Conservation (phyloP, 768 basidiomycete genomes). For the Rhizopogon sp. region DNA sequence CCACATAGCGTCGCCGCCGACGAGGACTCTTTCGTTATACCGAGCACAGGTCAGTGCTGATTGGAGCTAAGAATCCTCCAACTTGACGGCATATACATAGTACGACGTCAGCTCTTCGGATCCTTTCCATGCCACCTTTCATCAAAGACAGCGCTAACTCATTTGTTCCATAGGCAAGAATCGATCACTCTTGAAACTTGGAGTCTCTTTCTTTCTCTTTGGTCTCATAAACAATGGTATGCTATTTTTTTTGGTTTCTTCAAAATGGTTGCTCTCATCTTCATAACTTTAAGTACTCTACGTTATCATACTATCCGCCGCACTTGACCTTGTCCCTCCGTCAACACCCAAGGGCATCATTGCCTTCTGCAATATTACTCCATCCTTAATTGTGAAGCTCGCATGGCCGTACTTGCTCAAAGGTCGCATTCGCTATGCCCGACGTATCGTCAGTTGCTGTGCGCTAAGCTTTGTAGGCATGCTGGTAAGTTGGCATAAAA, state of each 20-base stretch:
- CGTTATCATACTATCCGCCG: conserved; percentile 95
- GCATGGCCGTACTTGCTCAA: conserved; percentile 90
- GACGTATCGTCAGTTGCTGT: conserved; percentile 73
- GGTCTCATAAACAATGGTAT: conserved; percentile 90
- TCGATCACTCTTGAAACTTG: conserved; percentile 31
- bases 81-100: background rate
- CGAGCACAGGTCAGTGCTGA: conserved; percentile 16
- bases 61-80: conserved; percentile 14
- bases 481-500: conserved; percentile 52
- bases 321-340: conserved; percentile 88
- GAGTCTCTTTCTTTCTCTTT: conserved; percentile 81
- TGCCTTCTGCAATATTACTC: conserved; percentile 91
- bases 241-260: background rate
- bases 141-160: conserved; percentile 12
- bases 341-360: conserved; percentile 94
- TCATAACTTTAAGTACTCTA: conserved; percentile 75
- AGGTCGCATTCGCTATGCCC: conserved; percentile 78
- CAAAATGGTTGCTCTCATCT: background rate
- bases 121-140: conserved; percentile 12
- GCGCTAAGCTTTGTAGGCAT: conserved; percentile 76
- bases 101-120: too few species aligned
- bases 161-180: conserved; percentile 13
- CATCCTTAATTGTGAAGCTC: conserved; percentile 80
- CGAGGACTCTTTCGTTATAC: background rate
- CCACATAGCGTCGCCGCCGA: background rate